Evolutionary conservation across 2,329 filamentous ascomycete species (phyloP), one percentile per base, ranked within the genome.

Genomic region (Coniochaeta sp.): DNA sequence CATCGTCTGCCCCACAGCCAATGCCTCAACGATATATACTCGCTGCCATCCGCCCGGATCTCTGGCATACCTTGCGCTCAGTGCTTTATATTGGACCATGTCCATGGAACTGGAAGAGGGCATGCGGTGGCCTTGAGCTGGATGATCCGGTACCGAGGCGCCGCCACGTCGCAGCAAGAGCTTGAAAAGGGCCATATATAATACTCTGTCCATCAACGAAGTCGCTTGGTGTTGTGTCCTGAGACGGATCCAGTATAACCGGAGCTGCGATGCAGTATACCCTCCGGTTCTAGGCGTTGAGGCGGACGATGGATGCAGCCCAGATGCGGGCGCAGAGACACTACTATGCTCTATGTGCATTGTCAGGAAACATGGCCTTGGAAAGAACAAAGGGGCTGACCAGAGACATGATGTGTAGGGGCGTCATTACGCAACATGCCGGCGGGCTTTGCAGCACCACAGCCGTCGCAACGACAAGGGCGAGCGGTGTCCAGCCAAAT

Each of bases 371-470:
- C 38, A 13, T 24, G 38, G 12, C 35, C 38, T 4, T 20, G 12
- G 18, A 14, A n/a, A n/a, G n/a, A n/a, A 48, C 12, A 50, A 18
- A 52, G 60, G 60, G 59, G 64, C 69, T 71, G 66, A 71, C 65
- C 52, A 58, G 58, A 52, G 52, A 55, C 51, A 51, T 61, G 51
- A 38, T 52, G 24, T 48, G 30, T 65, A 82, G 78, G 78, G 69
- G 74, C 78, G 69, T 73, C 79, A 62, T 66, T 85, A 60, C 78
- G 82, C 60, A 79, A 80, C 61, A 76, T 85, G 69, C 81, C 81
- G 51, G 75, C 74, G 60, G 78, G 77, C 56, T 85, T 83, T 65
- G 75, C 74, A 58, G 72, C 72, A 60, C 78, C 80, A 66, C 73
- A 82, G 60, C 81, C 80, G 66, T 79, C 28, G 12, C 81, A 82